phyloP scores from a whole-genome alignment of 495 filamentous ascomycete species.

The Penicillium soppii region DNA sequence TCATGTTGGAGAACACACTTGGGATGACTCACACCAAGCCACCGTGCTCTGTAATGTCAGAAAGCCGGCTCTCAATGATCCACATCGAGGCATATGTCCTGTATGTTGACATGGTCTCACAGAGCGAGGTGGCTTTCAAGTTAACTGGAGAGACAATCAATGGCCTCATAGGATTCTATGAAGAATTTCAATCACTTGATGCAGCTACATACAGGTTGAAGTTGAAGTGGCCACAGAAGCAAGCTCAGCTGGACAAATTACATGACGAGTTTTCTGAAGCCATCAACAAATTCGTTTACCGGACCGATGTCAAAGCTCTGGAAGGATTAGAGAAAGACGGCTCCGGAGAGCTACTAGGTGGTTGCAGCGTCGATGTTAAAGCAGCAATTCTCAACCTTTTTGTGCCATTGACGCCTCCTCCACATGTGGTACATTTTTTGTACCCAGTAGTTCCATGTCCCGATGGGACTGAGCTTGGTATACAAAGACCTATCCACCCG shows the following conservation, averaged over 20 bases:
- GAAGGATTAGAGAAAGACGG: conserved; percentile 97
- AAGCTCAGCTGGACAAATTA: conserved; percentile 89
- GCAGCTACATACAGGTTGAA: too few species aligned
- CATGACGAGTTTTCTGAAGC: conserved; percentile 96
- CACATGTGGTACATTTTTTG: conserved; percentile 89
- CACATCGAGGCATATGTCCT: conserved; percentile 97
- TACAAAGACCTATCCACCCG: too few species aligned
- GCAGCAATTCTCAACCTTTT: conserved; percentile 78
- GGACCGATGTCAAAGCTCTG: conserved; percentile 81
- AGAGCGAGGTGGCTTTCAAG: conserved; percentile 97
- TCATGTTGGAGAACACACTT: too few species aligned
- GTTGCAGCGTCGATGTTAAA: conserved; percentile 92
- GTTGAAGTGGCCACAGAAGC: conserved; percentile 96
- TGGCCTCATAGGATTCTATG: conserved; percentile 89
- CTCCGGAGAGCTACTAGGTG: conserved; percentile 85
- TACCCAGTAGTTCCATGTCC: conserved; percentile 80
- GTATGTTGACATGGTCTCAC: conserved; percentile 96
- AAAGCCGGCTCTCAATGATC: too few species aligned
- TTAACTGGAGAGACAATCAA: conserved; percentile 94
- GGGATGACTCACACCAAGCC: too few species aligned
- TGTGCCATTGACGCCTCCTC: conserved; percentile 86
- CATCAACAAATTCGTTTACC: conserved; percentile 94
- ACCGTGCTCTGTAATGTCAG: too few species aligned
- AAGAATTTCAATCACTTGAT: conserved; percentile 91
- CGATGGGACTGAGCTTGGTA: conserved; percentile 74